Base-by-base conservation (phyloP, 805 yeast genomes). In the Metschnikowia gelsemii region DNA sequence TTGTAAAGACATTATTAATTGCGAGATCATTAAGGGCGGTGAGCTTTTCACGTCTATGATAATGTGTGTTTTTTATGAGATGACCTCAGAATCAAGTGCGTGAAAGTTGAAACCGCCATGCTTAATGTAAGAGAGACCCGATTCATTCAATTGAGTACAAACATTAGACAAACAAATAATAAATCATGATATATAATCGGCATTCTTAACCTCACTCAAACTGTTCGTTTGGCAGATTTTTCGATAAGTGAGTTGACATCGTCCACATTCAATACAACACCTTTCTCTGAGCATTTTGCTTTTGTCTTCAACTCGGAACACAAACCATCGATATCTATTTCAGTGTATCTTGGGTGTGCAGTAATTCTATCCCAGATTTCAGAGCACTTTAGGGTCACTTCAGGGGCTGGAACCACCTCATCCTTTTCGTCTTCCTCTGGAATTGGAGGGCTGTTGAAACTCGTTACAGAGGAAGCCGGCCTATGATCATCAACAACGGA, bases 331-430 rank as follows among this genome's bases (percentile, higher is more conserved):
- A 93, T 90, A 62, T 93, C 99, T 39, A 93, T 73, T 45, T 90
- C 96, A 4, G 93, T 80, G 63, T 90, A 93, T 59, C 84, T 80
- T 24, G 99, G 98, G 71, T 93, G 98, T 17, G 93, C 65, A 2
- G 96, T 86, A 27, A 93, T 84, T 57, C 98, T 77, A 63, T 91
- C 98, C 99, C 99, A 93, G 12, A 91, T 84, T 52, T 89, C 96
- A 0, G 95, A 79, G 63, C 99, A 93, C 57, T 79, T 80, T 50
- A 79, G 59, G 11, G 76, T 71, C 13, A 63, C 65, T 43, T 80
- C 84, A 7, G 79, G 84, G 4, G 84, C 77, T 5, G 95, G 95
- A 3, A 87, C 90, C 21, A 80, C 77, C 42, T 49, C 50, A 12
- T 46, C 41, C 13, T 35, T 34, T 14, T 43, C 50, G 19, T 49